Percentiles rank a stretch among this genome's conserved stretches.
phyloP scores from a whole-genome alignment of 768 basidiomycete species.

The Leucocoprinus sp. region DNA sequence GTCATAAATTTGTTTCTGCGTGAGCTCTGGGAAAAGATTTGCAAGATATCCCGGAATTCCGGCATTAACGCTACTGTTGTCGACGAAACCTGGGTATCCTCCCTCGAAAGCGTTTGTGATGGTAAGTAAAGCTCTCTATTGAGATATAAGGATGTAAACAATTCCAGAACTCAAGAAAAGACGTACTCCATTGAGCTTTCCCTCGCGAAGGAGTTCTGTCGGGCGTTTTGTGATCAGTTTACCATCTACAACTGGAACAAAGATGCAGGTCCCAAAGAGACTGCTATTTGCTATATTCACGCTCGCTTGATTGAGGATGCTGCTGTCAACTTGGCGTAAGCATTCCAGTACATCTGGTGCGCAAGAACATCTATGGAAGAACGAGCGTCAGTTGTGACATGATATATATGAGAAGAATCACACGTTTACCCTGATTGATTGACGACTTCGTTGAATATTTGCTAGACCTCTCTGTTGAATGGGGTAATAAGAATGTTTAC shows the following conservation, averaged over 20 bases:
- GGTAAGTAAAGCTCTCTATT: neutral
- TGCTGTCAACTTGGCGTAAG: slow-evolving; percentile 26
- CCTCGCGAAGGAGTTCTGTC: slow-evolving; percentile 25
- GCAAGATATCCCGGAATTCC: neutral
- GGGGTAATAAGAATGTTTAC: neutral
- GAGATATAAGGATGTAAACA: slow-evolving; percentile 19
- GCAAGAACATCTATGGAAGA: slow-evolving; percentile 24
- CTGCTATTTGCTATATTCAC: slow-evolving; percentile 19
- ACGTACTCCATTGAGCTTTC: slow-evolving; percentile 24
- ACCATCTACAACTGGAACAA: slow-evolving; percentile 41
- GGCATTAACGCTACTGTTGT: neutral
- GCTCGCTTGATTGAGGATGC: slow-evolving; percentile 27
- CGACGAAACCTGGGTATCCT: neutral
- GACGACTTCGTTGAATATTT: slow-evolving; percentile 25
- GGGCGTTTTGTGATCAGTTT: slow-evolving; percentile 35
- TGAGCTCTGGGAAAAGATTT: neutral
- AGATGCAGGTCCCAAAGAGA: slow-evolving; percentile 32
- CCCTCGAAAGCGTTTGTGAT: neutral
- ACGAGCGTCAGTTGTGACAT: neutral
- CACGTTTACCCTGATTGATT: slow-evolving; percentile 24
- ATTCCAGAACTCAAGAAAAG: slow-evolving; percentile 22
- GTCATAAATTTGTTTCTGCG: neutral
- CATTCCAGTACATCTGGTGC: slow-evolving; percentile 28
- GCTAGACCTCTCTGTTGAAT: slow-evolving; percentile 16
- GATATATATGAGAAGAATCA: neutral